A percentile compares a stretch with the other conserved stretches of the same genome.
These are phyloP conservation scores for Aureobasidium sp. DNA, from an alignment of 2,329 filamentous ascomycete species.

Conservation along the genomic window DNA sequence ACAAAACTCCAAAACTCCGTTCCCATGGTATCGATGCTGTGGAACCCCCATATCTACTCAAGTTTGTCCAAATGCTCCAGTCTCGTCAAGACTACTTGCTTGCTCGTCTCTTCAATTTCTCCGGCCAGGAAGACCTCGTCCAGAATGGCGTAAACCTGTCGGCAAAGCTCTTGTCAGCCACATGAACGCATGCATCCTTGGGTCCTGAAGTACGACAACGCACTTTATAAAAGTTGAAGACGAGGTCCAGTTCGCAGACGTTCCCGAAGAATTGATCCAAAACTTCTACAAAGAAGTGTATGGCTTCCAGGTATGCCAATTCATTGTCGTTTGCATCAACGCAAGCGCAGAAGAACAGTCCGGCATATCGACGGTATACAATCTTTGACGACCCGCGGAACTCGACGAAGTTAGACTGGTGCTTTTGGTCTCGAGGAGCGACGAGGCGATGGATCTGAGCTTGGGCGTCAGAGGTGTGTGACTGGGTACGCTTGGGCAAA, in stretches of 20 bases:
- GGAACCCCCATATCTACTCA: constrained; percentile 51
- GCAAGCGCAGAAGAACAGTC: constrained; percentile 98
- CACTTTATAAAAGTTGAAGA: constrained; percentile 62
- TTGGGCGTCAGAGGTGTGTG: not conserved
- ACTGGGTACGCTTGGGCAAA: no score
- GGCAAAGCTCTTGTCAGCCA: constrained; percentile 34
- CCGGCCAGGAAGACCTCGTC: constrained; percentile 97
- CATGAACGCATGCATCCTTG: not conserved
- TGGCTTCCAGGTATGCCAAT: constrained; percentile 90
- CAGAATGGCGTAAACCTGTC: constrained; percentile 86
- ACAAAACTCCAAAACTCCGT: constrained; percentile 7
- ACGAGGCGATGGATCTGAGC: constrained; percentile 90
- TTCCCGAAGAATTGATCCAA: constrained; percentile 98
- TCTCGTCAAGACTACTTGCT: constrained; percentile 90
- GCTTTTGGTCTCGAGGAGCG: constrained; percentile 95
- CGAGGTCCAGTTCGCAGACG: constrained; percentile 92
- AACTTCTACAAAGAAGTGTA: constrained; percentile 99
- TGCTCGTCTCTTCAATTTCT: constrained; percentile 98
- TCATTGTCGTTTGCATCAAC: constrained; percentile 99
- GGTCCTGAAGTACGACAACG: constrained; percentile 32
- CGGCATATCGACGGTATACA: constrained; percentile 94
- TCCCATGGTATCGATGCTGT: constrained; percentile 8
- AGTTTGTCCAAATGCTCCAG: constrained; percentile 94
- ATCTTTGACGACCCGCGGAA: constrained; percentile 83
- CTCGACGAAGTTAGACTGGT: constrained; percentile 99